These are phyloP conservation scores for Plenodomus biglobosus DNA, from an alignment of 2,329 filamentous ascomycete genomes.

Conservation along the genomic window DNA sequence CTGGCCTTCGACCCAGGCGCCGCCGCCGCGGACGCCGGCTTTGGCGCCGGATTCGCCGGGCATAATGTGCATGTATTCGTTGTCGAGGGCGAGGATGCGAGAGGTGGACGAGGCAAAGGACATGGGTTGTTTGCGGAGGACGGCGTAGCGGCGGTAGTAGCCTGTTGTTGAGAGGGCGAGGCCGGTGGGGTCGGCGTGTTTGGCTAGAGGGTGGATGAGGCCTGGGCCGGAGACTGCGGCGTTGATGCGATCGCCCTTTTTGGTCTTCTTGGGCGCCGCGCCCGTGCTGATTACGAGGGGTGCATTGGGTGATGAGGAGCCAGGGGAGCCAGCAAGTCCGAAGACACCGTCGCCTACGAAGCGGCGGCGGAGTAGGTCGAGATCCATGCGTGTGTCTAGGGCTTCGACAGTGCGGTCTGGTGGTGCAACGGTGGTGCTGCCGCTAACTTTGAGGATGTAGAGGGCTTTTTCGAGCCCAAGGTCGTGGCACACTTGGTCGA, in stretches of 20 bases:
- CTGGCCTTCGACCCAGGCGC: constrained; percentile 40
- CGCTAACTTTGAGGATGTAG: constrained; percentile 75
- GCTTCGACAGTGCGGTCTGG: constrained; percentile 78
- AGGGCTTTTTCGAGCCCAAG: constrained; percentile 76
- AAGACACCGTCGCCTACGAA: constrained; percentile 74
- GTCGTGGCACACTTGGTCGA: constrained; percentile 76
- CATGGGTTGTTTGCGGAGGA: constrained; percentile 81
- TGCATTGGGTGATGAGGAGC: constrained; percentile 69
- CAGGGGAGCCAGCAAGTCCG: constrained; percentile 68
- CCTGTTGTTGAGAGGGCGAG: constrained; percentile 43
- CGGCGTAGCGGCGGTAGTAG: constrained; percentile 72
- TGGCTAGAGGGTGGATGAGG: constrained; percentile 64
- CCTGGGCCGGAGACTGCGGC: constrained; percentile 54
- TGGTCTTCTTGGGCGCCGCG: constrained; percentile 51
- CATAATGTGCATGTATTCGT: constrained; percentile 85
- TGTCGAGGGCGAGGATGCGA: constrained; percentile 75
- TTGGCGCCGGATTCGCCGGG: constrained; percentile 56
- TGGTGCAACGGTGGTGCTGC: constrained; percentile 72
- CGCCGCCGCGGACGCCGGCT: constrained; percentile 46
- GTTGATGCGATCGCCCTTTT: constrained; percentile 56
- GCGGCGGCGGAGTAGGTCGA: constrained; percentile 73
- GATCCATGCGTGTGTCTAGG: constrained; percentile 71
- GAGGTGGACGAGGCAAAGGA: constrained; percentile 76
- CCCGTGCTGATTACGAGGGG: constrained; percentile 60
- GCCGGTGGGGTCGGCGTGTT: constrained; percentile 52